phyloP scores from a whole-genome alignment of 768 basidiomycete genomes.

The Pholiota molesta region DNA sequence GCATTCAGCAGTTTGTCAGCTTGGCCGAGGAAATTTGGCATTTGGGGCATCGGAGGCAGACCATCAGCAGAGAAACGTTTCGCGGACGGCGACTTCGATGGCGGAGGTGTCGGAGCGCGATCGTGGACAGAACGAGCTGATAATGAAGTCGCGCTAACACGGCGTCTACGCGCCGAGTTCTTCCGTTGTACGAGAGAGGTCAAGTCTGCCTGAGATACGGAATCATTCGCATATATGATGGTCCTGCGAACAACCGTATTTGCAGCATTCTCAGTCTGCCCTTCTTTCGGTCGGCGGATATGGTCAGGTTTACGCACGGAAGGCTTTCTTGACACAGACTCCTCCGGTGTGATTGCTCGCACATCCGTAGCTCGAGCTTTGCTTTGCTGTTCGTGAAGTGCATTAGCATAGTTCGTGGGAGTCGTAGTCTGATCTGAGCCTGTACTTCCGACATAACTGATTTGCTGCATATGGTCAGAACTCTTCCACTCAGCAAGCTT shows the following conservation, averaged over 20 bases:
- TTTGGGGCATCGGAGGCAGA: constrained; percentile 70
- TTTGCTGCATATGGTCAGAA: constrained; percentile 21
- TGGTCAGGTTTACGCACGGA: constrained; percentile 39
- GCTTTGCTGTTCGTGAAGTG: constrained; percentile 16
- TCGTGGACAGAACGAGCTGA: constrained; percentile 81
- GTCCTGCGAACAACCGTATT: constrained; percentile 75
- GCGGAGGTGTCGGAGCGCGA: constrained; percentile 85
- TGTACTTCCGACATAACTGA: constrained; percentile 30
- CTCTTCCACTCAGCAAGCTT: constrained; percentile 9
- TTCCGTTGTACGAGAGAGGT: constrained; percentile 57
- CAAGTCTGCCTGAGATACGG: constrained; percentile 58
- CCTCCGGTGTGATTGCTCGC: constrained; percentile 27
- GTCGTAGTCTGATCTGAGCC: constrained; percentile 33
- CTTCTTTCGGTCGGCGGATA: constrained; percentile 44
- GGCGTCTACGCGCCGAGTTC: constrained; percentile 59
- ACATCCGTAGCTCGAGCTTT: constrained; percentile 31
- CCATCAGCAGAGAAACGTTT: constrained; percentile 69
- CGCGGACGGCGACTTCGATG: constrained; percentile 55
- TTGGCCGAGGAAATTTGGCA: constrained; percentile 56
- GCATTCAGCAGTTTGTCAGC: constrained; percentile 40
- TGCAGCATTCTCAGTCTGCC: constrained; percentile 34
- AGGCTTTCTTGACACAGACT: constrained; percentile 36
- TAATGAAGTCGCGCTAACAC: constrained; percentile 58
- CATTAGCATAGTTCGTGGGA: constrained; percentile 22
- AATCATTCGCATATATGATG: constrained; percentile 76